Evolutionary conservation across 1,139 yeast genomes (phyloP), one percentile per base, ranked within the genome.

Genomic region (Blastobotrys ciferrii): DNA sequence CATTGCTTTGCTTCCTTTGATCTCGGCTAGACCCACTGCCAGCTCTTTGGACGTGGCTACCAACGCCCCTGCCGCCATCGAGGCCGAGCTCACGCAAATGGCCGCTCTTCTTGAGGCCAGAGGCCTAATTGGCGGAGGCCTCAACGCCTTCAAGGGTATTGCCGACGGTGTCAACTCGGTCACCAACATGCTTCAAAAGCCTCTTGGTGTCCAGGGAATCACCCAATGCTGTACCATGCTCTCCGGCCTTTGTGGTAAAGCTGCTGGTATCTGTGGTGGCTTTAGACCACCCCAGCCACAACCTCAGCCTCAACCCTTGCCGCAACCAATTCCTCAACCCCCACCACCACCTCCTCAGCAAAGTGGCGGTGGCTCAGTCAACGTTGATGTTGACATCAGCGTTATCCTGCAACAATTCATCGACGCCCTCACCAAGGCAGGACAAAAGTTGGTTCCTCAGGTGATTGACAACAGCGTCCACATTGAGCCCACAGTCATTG

Each of bases 381-480:
- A 33, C 18, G 13, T 17, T 33, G 17, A 33, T 11, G 37, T n/a
- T 6, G 18, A 33, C 13, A 33, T 33, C 19, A 14, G 19, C 17
- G 11, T 3, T n/a, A 33, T 33, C 18, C 18, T 33, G 17, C 13
- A 33, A 14, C 17, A 11, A 13, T 13, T 33, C 37, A 33, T 33
- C 12, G 37, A 33, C 12, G 37, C 37, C 11, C 37, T 33, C 12
- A 15, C 17, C 17, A 13, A 33, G 17, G 37, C 37, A 3, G 37
- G 19, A 6, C 19, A 33, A 11, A 13, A 33, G 13, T n/a, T 33
- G 19, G 37, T 33, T 14, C 37, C 37, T 33, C 37, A 33, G 14
- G 9, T 33, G n/a, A 19, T 33, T 17, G 37, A 33, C 37, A 33
- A 33, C 37, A 33, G 37, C 12, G 37, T 33, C 7, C 37, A 33